Base-by-base conservation (phyloP, 768 basidiomycete species). In the Calocera cornea region DNA sequence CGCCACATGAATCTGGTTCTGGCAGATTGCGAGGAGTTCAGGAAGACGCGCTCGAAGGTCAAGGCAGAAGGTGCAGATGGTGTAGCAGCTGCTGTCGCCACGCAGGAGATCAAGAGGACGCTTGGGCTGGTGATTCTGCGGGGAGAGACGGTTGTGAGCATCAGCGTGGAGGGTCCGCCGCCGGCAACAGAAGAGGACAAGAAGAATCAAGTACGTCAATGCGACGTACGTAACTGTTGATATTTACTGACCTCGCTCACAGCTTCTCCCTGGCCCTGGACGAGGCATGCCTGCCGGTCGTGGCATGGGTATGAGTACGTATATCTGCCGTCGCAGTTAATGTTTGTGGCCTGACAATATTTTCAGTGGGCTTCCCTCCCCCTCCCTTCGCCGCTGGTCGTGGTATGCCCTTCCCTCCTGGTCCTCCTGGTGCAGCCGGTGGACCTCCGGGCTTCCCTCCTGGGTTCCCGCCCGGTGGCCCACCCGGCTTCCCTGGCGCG, bases 1-100 rank as follows among this genome's bases (percentile, higher is more conserved):
- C 88, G 91, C 74, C 97, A 99, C 79, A 99, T 98, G 97, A 99
- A 99, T 80, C 83, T 99, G 72, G 97, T 99, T 50, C 80, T 99
- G 66, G 94, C 95, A 17, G 97, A 98, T 73, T 97, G 95, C 75
- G 97, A 99, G 78, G 97, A 99, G 78, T 99, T 98, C 76, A 81
- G 97, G 73, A 86, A 90, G 71, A 87, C 98, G 44, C 81, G 90
- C 71, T 89, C 89, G 41, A 97, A 98, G 83, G 93, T 93, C 81
- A 90, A 95, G 80, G 90, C 90, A 31, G 87, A 71, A 86, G 78
- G 77, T 74, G 41, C 71, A 64, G 72, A 90, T 87, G 75, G 83
- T 24, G 73, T 73, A 85, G 2, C 85, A 84, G 7, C 84, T 85
- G 0, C 85, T 87, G 76, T 67, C 41, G 63, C 41, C 10, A 34